phyloP scores from a whole-genome alignment of 805 yeast species.

The Yamadazyma scolyti region DNA sequence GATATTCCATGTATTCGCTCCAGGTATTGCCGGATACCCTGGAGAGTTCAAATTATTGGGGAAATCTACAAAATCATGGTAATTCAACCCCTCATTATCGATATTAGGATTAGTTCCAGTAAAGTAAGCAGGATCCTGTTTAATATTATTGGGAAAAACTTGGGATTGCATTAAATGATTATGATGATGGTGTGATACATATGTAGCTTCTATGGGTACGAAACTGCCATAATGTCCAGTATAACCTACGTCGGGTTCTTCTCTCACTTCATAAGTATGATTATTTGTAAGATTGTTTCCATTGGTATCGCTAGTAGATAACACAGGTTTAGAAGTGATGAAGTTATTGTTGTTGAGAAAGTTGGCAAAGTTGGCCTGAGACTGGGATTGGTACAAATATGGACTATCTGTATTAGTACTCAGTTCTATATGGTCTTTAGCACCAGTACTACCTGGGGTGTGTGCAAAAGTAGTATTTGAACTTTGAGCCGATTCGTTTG shows the following conservation, averaged over 20 bases:
- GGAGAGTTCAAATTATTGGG: neutral
- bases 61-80: neutral
- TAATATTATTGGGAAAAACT: constrained; percentile 4
- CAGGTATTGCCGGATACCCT: too few species aligned
- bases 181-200: constrained; percentile 11
- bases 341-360: constrained; percentile 19
- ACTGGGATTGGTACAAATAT: neutral
- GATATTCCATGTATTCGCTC: too few species aligned
- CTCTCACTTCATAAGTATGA: neutral
- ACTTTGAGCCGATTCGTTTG: too few species aligned
- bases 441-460: too few species aligned
- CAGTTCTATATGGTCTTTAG: too few species aligned
- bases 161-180: constrained; percentile 4
- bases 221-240: constrained; percentile 25
- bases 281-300: neutral
- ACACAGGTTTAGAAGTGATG: constrained; percentile 9
- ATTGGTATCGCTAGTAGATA: neutral
- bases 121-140: neutral
- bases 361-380: constrained; percentile 14
- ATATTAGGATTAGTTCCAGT: too few species aligned
- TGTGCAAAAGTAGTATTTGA: too few species aligned
- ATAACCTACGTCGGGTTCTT: constrained; percentile 12
- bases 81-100: neutral
- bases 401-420: constrained; percentile 6
- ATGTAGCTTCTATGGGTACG: constrained; percentile 19